Conservation (phyloP, 768 basidiomycete genomes). For the Fistulinella prunicolor region DNA sequence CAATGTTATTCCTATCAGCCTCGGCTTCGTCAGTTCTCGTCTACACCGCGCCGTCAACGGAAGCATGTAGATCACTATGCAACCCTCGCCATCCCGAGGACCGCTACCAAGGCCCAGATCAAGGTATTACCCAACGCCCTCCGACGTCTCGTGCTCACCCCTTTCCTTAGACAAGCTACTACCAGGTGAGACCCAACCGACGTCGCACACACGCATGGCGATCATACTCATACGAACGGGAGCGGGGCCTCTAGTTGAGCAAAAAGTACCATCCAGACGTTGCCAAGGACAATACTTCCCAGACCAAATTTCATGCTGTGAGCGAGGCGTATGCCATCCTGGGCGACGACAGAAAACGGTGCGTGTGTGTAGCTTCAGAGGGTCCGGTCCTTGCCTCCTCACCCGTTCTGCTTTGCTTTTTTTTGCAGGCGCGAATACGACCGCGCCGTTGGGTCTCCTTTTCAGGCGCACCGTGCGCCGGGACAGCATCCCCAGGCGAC, state of each 20-base stretch:
- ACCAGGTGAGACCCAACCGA: constrained; percentile 20
- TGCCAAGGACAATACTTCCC: constrained; percentile 36
- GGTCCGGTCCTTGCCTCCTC: neutral
- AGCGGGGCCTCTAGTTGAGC: constrained; percentile 39
- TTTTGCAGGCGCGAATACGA: constrained; percentile 33
- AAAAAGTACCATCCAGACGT: constrained; percentile 48
- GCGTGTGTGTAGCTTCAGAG: constrained; percentile 5
- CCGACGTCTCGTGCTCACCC: constrained; percentile 1
- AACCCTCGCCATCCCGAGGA: constrained; percentile 23
- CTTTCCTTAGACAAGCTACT: constrained; percentile 26
- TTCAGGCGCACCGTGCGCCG: neutral
- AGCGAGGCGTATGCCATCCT: constrained; percentile 48
- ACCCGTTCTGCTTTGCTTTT: neutral
- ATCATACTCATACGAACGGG: neutral
- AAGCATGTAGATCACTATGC: constrained; percentile 29
- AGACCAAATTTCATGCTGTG: constrained; percentile 41
- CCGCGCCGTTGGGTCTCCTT: constrained; percentile 17
- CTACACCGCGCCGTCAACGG: constrained; percentile 5
- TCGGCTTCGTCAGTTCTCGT: constrained; percentile 18
- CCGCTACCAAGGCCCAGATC: constrained; percentile 33
- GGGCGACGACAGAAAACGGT: constrained; percentile 46
- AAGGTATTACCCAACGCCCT: constrained; percentile 18
- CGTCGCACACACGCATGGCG: neutral
- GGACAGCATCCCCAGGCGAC: constrained; percentile 32
- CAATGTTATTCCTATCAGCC: too few relatives aligned